Evolutionary conservation across 2,329 filamentous ascomycete species (phyloP).

Genomic region (Epichloe amarillans): DNA sequence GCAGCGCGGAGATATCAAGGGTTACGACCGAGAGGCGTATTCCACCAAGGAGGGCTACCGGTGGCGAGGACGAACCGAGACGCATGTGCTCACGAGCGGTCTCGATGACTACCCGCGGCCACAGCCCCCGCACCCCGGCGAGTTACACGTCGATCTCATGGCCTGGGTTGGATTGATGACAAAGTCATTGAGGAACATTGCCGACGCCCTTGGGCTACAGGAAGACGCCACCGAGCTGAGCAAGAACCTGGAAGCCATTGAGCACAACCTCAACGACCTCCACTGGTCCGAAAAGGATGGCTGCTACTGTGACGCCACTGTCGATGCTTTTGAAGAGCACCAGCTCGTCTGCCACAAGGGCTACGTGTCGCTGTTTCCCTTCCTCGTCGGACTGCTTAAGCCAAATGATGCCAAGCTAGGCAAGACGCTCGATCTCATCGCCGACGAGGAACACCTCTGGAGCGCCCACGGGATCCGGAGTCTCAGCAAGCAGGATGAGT

Average conservation of each 20-base stretch:
- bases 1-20: constrained; percentile 77
- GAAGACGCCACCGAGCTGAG: constrained; percentile 66
- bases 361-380: constrained; percentile 87
- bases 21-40: constrained; percentile 80
- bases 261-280: constrained; percentile 77
- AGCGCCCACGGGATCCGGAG: constrained; percentile 80
- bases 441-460: constrained; percentile 77
- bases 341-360: constrained; percentile 88
- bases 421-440: constrained; percentile 63
- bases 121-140: constrained; percentile 86
- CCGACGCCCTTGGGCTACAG: constrained; percentile 55
- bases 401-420: constrained; percentile 62
- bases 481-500: constrained; percentile 67
- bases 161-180: constrained; percentile 98
- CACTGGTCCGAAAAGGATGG: constrained; percentile 78
- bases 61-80: constrained; percentile 80
- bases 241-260: constrained; percentile 62
- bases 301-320: constrained; percentile 86
- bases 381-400: constrained; percentile 69
- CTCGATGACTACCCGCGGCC: constrained; percentile 93
- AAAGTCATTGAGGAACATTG: constrained; percentile 69
- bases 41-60: constrained; percentile 87
- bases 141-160: constrained; percentile 89
- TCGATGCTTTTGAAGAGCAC: constrained; percentile 91
- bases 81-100: constrained; percentile 82